Conservation (phyloP, 2,329 filamentous ascomycete species). For the Microsporum canis region DNA sequence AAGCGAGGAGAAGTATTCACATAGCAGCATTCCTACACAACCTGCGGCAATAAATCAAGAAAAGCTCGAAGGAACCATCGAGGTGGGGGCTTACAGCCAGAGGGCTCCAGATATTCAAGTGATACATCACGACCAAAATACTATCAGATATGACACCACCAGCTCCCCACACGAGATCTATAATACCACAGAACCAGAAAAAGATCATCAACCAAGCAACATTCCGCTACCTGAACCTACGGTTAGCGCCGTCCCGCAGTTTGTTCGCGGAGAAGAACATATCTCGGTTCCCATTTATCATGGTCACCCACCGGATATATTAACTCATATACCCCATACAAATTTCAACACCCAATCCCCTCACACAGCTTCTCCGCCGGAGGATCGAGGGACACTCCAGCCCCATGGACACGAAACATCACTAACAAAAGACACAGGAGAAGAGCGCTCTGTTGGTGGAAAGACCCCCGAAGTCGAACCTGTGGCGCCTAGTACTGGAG, state of each 20-base stretch:
- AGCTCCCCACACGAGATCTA: no score
- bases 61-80: background rate
- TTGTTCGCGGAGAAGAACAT: conserved; percentile 37
- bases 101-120: background rate
- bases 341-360: conserved; percentile 7
- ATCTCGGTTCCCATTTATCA: conserved; percentile 18
- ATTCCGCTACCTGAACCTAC: background rate
- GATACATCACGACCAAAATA: background rate
- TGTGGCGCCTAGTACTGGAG: background rate
- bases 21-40: background rate
- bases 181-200: background rate
- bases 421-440: background rate
- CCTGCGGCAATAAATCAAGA: background rate
- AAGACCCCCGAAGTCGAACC: background rate
- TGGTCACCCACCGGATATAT: background rate
- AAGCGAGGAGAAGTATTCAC: background rate
- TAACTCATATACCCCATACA: background rate
- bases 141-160: background rate
- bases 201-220: background rate
- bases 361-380: background rate
- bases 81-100: background rate
- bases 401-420: background rate
- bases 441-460: background rate
- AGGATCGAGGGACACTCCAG: background rate
- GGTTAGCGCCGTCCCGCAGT: conserved; percentile 33